Evolutionary conservation across 805 yeast genomes (phyloP), one percentile per base, ranked within the genome.

Genomic region (Wickerhamiella azymoides): DNA sequence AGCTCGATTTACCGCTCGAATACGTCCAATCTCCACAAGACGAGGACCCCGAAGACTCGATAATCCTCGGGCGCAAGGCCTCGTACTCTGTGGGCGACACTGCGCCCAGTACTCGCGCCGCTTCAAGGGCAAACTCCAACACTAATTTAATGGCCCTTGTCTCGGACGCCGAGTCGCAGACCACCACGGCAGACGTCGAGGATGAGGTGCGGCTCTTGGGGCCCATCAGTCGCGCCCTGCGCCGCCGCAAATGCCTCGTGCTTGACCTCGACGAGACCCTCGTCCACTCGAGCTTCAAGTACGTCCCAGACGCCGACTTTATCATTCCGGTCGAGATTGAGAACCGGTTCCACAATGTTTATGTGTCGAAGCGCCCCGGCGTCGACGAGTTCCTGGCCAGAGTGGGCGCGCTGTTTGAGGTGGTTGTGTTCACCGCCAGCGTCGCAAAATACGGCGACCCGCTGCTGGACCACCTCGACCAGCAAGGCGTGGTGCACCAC

Each of bases 321-420:
- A 93, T 93, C 40, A 84, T 92, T 42, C 97, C 98, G 13, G 98
- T 92, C 45, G 97, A 89, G 62, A 89, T 92, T 51, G 97, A 92
- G 57, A 80, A 80, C 56, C 89, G 84, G 61, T 72, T 79, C 27
- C 97, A 92, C 62, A 89, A 84, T 57, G 98, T 92, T 38, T 92
- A 86, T 61, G 98, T 92, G 19, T 86, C 88, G 47, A 92, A 92
- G 60, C 74, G 99, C 57, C 99, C 99, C 1, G 98, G 98, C 1
- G 97, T 93, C 43, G 98, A 92, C 64, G 93, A 84, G 59, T 92
- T 92, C 58, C 69, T 92, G 68, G 68, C 67, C 55, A 72, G 74
- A 52, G 94, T 89, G 40, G 94, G 96, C 24, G 71, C 84, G 60
- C 62, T 88, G 56, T 92, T 72, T 61, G 99, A 92, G 64, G 94